These are phyloP conservation scores for Clavispora fructus DNA, from an alignment of 805 yeast genomes.

Conservation along the genomic window DNA sequence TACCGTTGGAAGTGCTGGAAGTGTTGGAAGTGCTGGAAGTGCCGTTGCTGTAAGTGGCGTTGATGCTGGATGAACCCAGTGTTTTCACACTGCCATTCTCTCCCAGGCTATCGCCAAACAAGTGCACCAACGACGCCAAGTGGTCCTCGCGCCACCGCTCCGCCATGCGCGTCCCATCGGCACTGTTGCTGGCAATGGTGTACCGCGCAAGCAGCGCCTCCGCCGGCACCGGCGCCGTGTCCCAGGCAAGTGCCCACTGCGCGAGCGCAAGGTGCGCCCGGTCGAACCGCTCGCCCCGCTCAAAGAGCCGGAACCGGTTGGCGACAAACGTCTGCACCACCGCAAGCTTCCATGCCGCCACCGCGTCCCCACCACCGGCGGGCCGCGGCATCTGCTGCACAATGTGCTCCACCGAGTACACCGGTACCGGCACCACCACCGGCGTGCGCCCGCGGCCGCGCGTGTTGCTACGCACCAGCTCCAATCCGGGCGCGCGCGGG, in stretches of 20 bases:
- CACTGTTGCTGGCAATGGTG: conserved; percentile 15
- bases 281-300: conserved; percentile 1
- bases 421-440: conserved; percentile 30
- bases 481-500: conserved; percentile 1
- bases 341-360: conserved; percentile 28
- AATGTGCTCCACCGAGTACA: conserved; percentile 31
- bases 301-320: conserved; percentile 23
- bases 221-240: conserved; percentile 4
- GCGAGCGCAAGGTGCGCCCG: neutral
- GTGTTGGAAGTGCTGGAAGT: no score
- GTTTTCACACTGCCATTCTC: no score
- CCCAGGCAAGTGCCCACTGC: conserved; percentile 23
- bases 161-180: conserved; percentile 9
- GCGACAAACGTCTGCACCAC: conserved; percentile 25
- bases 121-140: conserved; percentile 4
- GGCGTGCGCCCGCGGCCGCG: conserved; percentile 16
- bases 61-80: no score
- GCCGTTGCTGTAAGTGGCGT: no score
- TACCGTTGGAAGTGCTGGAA: no score
- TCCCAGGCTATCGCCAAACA: neutral
- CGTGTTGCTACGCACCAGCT: conserved; percentile 18
- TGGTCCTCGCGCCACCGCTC: conserved; percentile 6
- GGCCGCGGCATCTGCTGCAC: conserved; percentile 20
- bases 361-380: conserved; percentile 10
- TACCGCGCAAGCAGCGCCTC: conserved; percentile 15